phyloP scores from a whole-genome alignment of 2,329 filamentous ascomycete genomes.

The Nemania bipapillata region DNA sequence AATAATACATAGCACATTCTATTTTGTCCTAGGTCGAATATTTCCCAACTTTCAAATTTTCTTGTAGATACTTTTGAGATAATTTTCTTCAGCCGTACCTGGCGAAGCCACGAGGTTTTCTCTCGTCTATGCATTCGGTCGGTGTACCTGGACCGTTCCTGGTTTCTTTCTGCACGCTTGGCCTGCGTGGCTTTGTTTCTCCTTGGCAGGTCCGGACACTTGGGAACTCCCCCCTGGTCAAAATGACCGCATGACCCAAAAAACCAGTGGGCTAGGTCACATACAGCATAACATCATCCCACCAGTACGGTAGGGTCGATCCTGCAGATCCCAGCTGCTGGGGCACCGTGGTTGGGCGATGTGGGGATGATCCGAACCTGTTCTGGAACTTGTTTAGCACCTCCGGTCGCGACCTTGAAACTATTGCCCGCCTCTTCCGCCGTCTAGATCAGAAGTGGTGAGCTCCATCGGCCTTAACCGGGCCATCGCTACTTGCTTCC shows the following conservation, averaged over 20 bases:
- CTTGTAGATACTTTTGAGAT: neutral
- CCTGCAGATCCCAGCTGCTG: conserved; percentile 44
- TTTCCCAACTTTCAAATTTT: neutral
- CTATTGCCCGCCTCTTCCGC: conserved; percentile 39
- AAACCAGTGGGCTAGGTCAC: conserved; percentile 35
- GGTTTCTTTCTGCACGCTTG: conserved; percentile 6
- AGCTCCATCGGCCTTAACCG: conserved; percentile 35
- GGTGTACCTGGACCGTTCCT: neutral
- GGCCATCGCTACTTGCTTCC: neutral
- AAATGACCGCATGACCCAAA: conserved; percentile 36
- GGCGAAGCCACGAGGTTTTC: neutral
- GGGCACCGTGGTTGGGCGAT: conserved; percentile 38
- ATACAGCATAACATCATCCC: conserved; percentile 43
- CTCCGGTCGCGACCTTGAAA: conserved; percentile 24
- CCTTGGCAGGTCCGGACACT: conserved; percentile 33
- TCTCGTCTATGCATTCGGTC: neutral
- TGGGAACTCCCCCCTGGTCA: conserved; percentile 33
- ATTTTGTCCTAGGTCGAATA: neutral
- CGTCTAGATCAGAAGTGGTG: conserved; percentile 32
- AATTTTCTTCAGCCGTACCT: neutral
- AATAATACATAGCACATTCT: neutral
- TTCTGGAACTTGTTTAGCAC: conserved; percentile 32
- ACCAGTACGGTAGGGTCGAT: conserved; percentile 44
- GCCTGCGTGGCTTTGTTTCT: conserved; percentile 16
- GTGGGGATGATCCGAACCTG: conserved; percentile 43